Conservation (phyloP, 164 flowering plant genomes). For the Chimonanthus salicifolius region DNA sequence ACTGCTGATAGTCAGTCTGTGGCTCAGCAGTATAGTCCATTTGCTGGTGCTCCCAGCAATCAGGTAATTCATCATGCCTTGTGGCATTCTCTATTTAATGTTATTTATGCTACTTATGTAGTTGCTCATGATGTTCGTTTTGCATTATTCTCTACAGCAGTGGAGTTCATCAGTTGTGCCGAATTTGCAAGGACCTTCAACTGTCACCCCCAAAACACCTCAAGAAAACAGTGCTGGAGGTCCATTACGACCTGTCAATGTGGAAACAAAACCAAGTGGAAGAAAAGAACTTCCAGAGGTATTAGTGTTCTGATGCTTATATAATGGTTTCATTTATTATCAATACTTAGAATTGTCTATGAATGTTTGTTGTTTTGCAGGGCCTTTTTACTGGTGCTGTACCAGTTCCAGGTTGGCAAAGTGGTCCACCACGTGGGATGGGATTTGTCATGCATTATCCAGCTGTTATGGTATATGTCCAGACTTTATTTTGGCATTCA, state of each 20-base stretch:
- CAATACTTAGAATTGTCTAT: background rate
- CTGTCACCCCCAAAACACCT: constrained; percentile 15
- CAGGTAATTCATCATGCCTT: constrained; percentile 40
- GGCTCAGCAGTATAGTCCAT: constrained; percentile 27
- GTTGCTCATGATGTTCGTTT: background rate
- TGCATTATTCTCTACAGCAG: constrained; percentile 26
- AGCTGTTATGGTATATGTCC: constrained; percentile 38
- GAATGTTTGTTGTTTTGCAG: constrained; percentile 29
- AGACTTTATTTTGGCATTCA: background rate
- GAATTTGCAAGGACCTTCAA: constrained; percentile 32
- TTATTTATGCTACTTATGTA: background rate
- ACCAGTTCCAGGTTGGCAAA: constrained; percentile 57
- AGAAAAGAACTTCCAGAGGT: constrained; percentile 79
- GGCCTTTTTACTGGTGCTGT: constrained; percentile 70
- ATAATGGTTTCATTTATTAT: background rate
- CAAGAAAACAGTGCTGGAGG: constrained; percentile 24
- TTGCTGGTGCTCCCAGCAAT: constrained; percentile 36
- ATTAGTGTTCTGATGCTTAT: constrained; percentile 5
- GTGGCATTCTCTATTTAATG: background rate
- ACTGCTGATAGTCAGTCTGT: constrained; percentile 24
- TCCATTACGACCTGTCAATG: constrained; percentile 25
- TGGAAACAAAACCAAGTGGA: constrained; percentile 44
- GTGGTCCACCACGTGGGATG: constrained; percentile 51
- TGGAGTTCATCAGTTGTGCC: constrained; percentile 36
- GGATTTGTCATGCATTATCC: constrained; percentile 50